Conservation (phyloP, 225 moss, liverwort and hornwort species). For the Antitrichia curtipendula region DNA sequence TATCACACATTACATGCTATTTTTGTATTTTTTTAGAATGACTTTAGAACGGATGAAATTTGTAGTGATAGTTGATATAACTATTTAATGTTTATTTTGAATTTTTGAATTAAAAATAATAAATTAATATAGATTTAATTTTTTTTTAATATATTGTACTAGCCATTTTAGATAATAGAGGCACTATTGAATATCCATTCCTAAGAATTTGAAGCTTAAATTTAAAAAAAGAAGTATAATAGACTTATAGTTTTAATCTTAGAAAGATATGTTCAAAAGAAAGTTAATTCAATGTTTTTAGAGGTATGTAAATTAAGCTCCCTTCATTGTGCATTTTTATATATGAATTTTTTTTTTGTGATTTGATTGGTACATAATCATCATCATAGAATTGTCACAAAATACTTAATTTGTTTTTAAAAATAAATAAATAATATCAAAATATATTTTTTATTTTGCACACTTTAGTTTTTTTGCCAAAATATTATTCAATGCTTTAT, state of each 20-base stretch:
- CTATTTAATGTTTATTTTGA: not conserved
- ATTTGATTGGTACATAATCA: not conserved
- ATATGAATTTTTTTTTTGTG: too few species aligned
- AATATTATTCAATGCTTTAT: fast-evolving
- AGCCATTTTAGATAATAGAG: not conserved
- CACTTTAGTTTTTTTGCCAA: not conserved
- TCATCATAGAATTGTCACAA: not conserved
- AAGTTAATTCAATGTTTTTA: not conserved
- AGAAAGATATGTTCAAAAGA: fast-evolving
- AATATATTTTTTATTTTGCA: not conserved
- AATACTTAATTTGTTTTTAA: not conserved
- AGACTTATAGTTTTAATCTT: not conserved
- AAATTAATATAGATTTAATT: not conserved
- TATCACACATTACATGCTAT: not conserved
- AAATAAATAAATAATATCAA: not conserved
- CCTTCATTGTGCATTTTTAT: not conserved
- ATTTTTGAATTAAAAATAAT: not conserved
- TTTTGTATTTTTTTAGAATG: not conserved
- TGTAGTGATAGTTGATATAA: not conserved
- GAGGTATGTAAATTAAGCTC: not conserved
- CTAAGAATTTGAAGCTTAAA: not conserved
- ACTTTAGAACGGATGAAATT: not conserved
- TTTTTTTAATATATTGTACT: not conserved
- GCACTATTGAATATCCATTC: not conserved
- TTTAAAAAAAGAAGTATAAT: not conserved